A percentile compares a stretch with the other conserved stretches of the same genome.
Evolutionary conservation across 2,329 filamentous ascomycete genomes (phyloP).

Genomic region (Fusarium sp.): DNA sequence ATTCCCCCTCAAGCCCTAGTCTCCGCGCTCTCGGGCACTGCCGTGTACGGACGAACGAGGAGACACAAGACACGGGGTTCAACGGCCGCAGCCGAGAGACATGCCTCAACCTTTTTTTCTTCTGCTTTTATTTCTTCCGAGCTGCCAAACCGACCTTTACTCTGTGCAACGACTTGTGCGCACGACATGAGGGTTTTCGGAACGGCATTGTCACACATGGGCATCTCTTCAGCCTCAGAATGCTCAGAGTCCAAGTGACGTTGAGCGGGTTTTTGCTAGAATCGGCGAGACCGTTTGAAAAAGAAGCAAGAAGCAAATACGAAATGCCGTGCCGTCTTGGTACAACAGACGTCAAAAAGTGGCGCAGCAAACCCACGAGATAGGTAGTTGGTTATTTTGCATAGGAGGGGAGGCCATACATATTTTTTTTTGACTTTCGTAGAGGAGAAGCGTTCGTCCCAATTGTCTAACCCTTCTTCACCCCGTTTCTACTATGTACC

Average conservation of each 20-base stretch:
- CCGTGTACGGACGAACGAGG: conserved; percentile 27
- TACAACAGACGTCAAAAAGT: conserved; percentile 45
- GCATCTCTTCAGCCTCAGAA: background rate
- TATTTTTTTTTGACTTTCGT: background rate
- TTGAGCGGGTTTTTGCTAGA: background rate
- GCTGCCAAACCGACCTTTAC: conserved; percentile 28
- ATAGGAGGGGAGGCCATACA: background rate
- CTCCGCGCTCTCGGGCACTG: conserved; percentile 1
- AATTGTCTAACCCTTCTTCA: conserved; percentile 32
- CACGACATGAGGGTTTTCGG: background rate
- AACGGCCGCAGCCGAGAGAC: conserved; percentile 41
- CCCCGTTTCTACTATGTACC: conserved; percentile 29
- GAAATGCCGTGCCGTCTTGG: conserved; percentile 37
- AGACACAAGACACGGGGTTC: conserved; percentile 9
- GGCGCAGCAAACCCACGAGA: conserved; percentile 11
- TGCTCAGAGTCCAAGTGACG: background rate
- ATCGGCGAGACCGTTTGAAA: conserved; percentile 12
- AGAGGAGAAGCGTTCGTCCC: conserved; percentile 37
- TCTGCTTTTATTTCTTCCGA: conserved; percentile 15
- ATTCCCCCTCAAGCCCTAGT: too few species aligned
- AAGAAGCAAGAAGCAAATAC: conserved; percentile 33
- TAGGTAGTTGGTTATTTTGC: background rate
- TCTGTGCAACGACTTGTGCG: conserved; percentile 15
- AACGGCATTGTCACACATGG: background rate
- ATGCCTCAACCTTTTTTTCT: conserved; percentile 3